Conservation (phyloP, 2,329 filamentous ascomycete species). For the Talaromyces marneffei region DNA sequence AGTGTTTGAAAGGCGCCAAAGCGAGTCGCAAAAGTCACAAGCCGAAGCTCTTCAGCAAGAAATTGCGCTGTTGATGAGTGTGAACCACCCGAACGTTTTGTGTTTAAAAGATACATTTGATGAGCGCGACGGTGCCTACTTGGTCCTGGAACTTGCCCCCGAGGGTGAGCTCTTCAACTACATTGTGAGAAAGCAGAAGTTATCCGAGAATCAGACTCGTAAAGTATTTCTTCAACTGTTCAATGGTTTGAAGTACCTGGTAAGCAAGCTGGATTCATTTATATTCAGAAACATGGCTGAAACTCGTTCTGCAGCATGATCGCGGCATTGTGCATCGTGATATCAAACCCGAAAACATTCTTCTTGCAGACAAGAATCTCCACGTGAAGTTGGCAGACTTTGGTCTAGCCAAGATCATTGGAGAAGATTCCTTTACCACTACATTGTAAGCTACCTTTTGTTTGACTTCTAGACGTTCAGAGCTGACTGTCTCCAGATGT, state of each 20-base stretch:
- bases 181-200: conserved; percentile 84
- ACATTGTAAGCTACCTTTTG: conserved; percentile 58
- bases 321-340: conserved; percentile 96
- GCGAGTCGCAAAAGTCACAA: conserved; percentile 76
- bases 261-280: conserved; percentile 41
- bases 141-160: conserved; percentile 82
- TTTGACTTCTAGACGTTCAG: conserved; percentile 20
- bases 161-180: conserved; percentile 95
- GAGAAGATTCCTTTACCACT: conserved; percentile 95
- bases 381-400: conserved; percentile 93
- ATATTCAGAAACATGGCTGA: neutral
- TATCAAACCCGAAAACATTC: conserved; percentile 95
- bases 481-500: conserved; percentile 43
- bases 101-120: conserved; percentile 95
- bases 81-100: conserved; percentile 87
- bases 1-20: conserved; percentile 79
- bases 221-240: conserved; percentile 89
- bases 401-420: conserved; percentile 95
- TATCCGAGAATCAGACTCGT: conserved; percentile 75
- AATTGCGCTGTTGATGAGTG: conserved; percentile 93
- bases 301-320: conserved; percentile 62
- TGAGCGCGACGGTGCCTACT: conserved; percentile 81
- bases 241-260: conserved; percentile 89
- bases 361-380: conserved; percentile 77
- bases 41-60: conserved; percentile 87